Conservation (phyloP, 257 asterid genomes). For the Handroanthus guayacan region DNA sequence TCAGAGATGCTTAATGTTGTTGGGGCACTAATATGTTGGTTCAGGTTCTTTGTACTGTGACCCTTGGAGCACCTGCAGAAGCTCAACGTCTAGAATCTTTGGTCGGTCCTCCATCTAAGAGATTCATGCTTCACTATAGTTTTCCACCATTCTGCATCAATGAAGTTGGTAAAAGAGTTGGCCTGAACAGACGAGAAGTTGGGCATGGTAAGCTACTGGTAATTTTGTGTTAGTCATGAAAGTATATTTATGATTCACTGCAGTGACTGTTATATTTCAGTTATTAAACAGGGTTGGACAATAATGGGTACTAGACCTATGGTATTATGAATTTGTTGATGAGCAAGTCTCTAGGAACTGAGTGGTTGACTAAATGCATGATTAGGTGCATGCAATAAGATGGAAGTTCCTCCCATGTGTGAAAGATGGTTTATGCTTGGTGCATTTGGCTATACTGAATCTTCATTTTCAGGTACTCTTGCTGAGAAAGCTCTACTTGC, state of each 20-base stretch:
- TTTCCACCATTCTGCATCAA: constrained; percentile 95
- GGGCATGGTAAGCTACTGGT: constrained; percentile 83
- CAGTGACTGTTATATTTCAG: not conserved
- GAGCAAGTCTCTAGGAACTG: no score
- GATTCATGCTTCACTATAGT: constrained; percentile 96
- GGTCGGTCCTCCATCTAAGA: constrained; percentile 95
- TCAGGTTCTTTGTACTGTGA: constrained; percentile 95
- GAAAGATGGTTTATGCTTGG: no score
- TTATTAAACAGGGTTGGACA: no score
- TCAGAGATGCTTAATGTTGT: constrained; percentile 31
- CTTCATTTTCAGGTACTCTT: constrained; percentile 74
- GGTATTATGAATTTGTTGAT: no score
- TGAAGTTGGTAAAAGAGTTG: constrained; percentile 93
- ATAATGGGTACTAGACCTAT: no score
- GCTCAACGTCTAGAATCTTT: constrained; percentile 87
- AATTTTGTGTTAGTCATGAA: constrained; percentile 19
- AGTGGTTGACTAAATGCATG: no score
- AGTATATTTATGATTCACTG: not conserved
- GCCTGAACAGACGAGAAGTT: constrained; percentile 95
- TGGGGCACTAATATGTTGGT: constrained; percentile 39
- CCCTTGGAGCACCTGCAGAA: constrained; percentile 98
- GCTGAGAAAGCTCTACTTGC: constrained; percentile 96
- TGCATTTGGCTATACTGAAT: constrained; percentile 24
- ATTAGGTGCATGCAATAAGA: no score
- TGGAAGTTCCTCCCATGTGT: no score